Evolutionary conservation across 208 protist genomes (phyloP).

Genomic region (Leishmania arabica): DNA sequence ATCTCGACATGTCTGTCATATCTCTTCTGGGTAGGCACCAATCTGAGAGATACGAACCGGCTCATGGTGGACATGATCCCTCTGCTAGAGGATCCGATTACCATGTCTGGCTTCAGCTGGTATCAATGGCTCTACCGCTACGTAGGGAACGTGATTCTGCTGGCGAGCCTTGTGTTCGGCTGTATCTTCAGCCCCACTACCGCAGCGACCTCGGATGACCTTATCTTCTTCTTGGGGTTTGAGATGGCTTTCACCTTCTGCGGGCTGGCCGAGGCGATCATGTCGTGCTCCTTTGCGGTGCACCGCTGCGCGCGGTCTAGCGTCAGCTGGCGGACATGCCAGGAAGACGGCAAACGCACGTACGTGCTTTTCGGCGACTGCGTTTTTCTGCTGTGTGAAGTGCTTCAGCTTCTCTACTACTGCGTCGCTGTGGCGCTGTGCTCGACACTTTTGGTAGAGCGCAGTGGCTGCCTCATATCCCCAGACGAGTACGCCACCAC

Average conservation of each 20-base stretch:
- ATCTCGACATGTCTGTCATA: conserved; percentile 61
- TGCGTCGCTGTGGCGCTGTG: conserved; percentile 45
- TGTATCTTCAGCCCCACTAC: conserved; percentile 63
- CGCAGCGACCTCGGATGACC: conserved; percentile 33
- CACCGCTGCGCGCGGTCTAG: conserved; percentile 48
- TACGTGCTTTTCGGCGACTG: conserved; percentile 57
- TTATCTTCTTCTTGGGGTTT: conserved; percentile 63
- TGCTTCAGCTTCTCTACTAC: conserved; percentile 73
- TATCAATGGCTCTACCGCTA: conserved; percentile 46
- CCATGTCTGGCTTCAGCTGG: conserved; percentile 49
- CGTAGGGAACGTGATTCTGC: conserved; percentile 45
- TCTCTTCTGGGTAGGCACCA: conserved; percentile 57
- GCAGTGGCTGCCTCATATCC: conserved; percentile 40
- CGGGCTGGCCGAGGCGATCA: conserved; percentile 47
- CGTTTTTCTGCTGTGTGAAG: conserved; percentile 56
- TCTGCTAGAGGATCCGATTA: conserved; percentile 71
- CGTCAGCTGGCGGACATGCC: conserved; percentile 21
- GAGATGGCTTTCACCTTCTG: conserved; percentile 58
- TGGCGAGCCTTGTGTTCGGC: conserved; percentile 57
- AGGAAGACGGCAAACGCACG: conserved; percentile 25
- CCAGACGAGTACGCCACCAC: conserved; percentile 55
- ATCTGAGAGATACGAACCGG: conserved; percentile 51
- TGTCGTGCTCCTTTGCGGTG: conserved; percentile 49
- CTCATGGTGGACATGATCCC: conserved; percentile 61
- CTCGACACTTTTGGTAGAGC: conserved; percentile 57